Evolutionary conservation across 2,329 filamentous ascomycete species (phyloP), one percentile per base, ranked within the genome.

Genomic region (Cercospora sesami): DNA sequence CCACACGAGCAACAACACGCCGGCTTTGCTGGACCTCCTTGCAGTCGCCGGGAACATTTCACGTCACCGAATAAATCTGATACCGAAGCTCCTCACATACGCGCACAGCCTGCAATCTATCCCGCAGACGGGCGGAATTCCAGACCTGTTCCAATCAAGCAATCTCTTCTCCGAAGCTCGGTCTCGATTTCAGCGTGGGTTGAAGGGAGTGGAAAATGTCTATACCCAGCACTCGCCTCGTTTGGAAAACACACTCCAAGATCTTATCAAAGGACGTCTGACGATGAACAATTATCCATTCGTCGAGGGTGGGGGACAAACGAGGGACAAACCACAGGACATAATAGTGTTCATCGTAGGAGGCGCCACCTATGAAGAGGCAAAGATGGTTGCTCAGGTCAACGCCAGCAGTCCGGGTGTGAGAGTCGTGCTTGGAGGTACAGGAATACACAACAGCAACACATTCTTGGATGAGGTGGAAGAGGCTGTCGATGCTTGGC

Each of bases 141-240:
- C 93, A 0, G 94, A 98, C 72, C 88, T 98, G 6, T 98, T 99
- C 75, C 94, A 98, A 76, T 91, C 92, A 0, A 88, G 90, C 0
- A 94, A 93, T 4, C 94, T 99, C 71, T 97, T 99, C 80, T 92
- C 92, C 0, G 92, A 92, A 12, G 93, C 94, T 10, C 87, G 93
- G 45, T 92, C 90, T 75, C 89, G 94, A 5, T 93, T 99, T 79
- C 97, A 96, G 76, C 75, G 78, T 28, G 95, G 95, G 0, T 85
- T 99, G 14, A 97, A 98, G 77, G 95, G 95, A 1, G 95, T 99
- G 1, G 96, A 99, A 79, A 99, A 99, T 75, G 95, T 99, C 30
- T 99, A 99, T 79, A 99, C 95, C 0, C 96, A 99, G 79, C 95
- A 99, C 79, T 96, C 93, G 5, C 93, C 96, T 0, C 86, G 93